Base-by-base conservation (phyloP, 768 basidiomycete genomes). In the Pulveroboletus sp. region DNA sequence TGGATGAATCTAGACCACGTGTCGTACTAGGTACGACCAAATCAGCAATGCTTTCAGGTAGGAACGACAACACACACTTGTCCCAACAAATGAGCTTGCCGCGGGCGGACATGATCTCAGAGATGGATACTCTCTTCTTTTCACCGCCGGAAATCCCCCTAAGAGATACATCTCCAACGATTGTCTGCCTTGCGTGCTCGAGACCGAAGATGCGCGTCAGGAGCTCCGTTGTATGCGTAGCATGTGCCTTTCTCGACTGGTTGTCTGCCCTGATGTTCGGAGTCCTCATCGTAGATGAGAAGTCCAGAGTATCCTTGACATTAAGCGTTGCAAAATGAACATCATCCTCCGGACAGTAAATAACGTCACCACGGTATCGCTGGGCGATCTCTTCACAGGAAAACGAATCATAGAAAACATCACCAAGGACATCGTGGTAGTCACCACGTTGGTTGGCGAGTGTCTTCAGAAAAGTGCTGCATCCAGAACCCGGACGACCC, bases 111-210 rank as follows among this genome's bases (percentile, higher is more conserved):
- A 90, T 66, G 2, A 76, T 73, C 63, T 93, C 91, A 1, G 80
- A 76, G 55, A 90, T 86, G n/a, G 84, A 84, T 3, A 92, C 89
- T 11, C 90, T 80, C 65, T 91, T 92, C 70, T 78, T 81, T 73
- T 89, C 83, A 3, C 87, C 88, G 12, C 87, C 86, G 31, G 79
- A 81, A 16, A 89, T 77, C 16, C 86, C 86, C 12, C 82, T 74
- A 9, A 93, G 77, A 29, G 79, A 77, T 16, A 83, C 86, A 69
- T 93, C 79, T 6, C 93, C 93, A 39, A 94, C 78, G 5, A 79
- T 77, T 0, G 89, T 93, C 46, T 83, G 75, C 60, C 76, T 76
- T 3, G 79, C 83, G 59, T 89, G 88, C 4, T 73, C 71, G 56
- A 95, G 75, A 11, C 92, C 91, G 57, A 93, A 90, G 27, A 89